Conservation (phyloP, 176 grass and related monocot genomes). For the Aegilops bicornis region DNA sequence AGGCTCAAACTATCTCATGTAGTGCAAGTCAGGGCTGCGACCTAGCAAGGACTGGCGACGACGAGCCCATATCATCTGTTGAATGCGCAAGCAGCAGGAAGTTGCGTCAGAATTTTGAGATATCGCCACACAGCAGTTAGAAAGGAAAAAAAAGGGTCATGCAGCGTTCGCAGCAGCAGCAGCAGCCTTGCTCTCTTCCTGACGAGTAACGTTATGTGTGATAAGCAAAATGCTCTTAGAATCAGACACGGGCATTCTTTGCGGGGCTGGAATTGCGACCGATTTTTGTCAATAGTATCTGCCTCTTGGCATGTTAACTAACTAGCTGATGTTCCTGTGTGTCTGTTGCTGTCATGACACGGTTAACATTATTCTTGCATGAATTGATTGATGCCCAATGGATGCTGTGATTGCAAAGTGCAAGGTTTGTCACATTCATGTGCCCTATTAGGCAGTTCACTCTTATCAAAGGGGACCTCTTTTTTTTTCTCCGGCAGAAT, state of each 20-base stretch:
- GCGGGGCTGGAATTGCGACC: not conserved
- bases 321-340: not conserved
- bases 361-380: not conserved
- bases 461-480: too few species aligned
- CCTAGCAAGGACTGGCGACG: not conserved
- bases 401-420: not conserved
- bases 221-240: conserved; percentile 20
- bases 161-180: not conserved
- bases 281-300: conserved; percentile 34
- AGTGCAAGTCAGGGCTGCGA: not conserved
- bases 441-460: not conserved
- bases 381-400: not conserved
- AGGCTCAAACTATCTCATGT: not conserved
- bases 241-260: not conserved
- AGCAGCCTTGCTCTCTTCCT: conserved; percentile 21
- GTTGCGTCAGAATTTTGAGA: conserved; percentile 17
- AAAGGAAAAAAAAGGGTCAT: not conserved
- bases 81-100: not conserved
- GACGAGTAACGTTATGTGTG: not conserved
- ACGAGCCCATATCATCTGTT: not conserved
- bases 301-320: conserved; percentile 18
- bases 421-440: not conserved
- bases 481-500: too few species aligned
- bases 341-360: not conserved
- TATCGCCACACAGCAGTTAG: conserved; percentile 18